Conservation (phyloP, 177 flowering plant genomes). For the Vitis hybrid region DNA sequence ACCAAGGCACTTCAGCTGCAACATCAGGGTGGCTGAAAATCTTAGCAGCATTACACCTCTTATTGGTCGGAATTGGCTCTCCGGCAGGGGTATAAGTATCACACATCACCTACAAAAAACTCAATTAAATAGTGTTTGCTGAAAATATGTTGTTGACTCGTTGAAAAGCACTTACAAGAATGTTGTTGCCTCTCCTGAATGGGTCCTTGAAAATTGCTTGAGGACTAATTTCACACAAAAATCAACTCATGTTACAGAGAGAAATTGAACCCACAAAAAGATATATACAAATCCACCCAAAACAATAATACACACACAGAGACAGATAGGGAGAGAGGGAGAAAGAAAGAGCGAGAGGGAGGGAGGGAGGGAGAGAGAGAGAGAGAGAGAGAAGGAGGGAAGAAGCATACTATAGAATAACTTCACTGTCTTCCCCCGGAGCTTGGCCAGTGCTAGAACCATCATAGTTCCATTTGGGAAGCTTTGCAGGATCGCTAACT, state of each 20-base stretch:
- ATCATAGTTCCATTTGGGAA: conserved; percentile 29
- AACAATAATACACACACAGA: too few relatives aligned
- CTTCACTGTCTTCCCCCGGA: conserved; percentile 28
- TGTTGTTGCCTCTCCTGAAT: conserved; percentile 24
- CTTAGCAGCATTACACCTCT: conserved; percentile 21
- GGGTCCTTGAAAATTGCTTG: conserved; percentile 28
- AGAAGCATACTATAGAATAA: conserved; percentile 20
- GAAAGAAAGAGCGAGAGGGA: too few relatives aligned
- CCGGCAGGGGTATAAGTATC: conserved; percentile 28
- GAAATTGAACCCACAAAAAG: background rate
- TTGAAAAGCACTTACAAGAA: conserved; percentile 16
- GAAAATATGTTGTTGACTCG: background rate
- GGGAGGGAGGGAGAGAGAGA: too few relatives aligned
- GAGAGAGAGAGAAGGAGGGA: background rate
- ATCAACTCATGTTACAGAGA: background rate
- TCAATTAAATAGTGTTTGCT: background rate
- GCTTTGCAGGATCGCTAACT: conserved; percentile 10
- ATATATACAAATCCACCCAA: background rate
- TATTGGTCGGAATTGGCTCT: conserved; percentile 31
- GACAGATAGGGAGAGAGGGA: too few relatives aligned
- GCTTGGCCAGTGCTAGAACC: conserved; percentile 30
- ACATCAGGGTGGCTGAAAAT: conserved; percentile 25
- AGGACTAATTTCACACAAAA: conserved; percentile 7
- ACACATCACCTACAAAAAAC: conserved; percentile 20
- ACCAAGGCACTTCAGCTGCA: conserved; percentile 22